Evolutionary conservation across 2,329 filamentous ascomycete genomes (phyloP).

Genomic region (Neofusicoccum sp.): DNA sequence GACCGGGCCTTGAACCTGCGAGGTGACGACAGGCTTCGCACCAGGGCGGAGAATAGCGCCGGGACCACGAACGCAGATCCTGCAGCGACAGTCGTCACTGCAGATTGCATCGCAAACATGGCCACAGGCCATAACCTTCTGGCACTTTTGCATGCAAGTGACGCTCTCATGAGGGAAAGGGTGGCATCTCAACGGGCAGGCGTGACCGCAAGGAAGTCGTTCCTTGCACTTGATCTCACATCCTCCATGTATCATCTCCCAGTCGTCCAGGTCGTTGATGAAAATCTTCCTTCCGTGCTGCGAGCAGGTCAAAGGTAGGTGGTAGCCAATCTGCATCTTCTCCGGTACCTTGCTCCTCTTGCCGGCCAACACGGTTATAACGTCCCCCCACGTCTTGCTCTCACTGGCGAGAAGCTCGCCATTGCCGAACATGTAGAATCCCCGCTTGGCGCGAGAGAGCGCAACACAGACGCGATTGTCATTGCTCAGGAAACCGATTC

Average conservation of each 20-base stretch:
- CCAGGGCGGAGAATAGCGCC: background rate
- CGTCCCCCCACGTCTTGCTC: constrained; percentile 52
- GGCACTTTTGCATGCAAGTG: constrained; percentile 4
- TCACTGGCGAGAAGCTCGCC: constrained; percentile 50
- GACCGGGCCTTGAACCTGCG: background rate
- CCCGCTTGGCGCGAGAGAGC: constrained; percentile 68
- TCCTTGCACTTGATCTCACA: constrained; percentile 8
- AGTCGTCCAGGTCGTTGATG: constrained; percentile 39
- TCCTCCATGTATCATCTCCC: constrained; percentile 1
- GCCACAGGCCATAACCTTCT: background rate
- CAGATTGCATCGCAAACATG: background rate
- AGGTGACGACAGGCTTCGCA: background rate
- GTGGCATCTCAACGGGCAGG: constrained; percentile 34
- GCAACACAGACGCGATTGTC: constrained; percentile 63
- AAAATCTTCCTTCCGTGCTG: constrained; percentile 55
- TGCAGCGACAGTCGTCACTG: constrained; percentile 12
- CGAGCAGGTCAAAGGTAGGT: constrained; percentile 62
- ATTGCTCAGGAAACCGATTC: constrained; percentile 72
- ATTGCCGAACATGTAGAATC: constrained; percentile 85
- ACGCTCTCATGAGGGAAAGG: constrained; percentile 21
- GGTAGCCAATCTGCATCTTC: constrained; percentile 44
- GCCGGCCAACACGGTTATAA: constrained; percentile 47
- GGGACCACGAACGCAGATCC: background rate
- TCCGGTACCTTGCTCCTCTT: constrained; percentile 26
- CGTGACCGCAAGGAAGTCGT: constrained; percentile 33